Evolutionary conservation across 164 flowering plant genomes (phyloP), one percentile per base, ranked within the genome.

Genomic region (Protea cynaroides): DNA sequence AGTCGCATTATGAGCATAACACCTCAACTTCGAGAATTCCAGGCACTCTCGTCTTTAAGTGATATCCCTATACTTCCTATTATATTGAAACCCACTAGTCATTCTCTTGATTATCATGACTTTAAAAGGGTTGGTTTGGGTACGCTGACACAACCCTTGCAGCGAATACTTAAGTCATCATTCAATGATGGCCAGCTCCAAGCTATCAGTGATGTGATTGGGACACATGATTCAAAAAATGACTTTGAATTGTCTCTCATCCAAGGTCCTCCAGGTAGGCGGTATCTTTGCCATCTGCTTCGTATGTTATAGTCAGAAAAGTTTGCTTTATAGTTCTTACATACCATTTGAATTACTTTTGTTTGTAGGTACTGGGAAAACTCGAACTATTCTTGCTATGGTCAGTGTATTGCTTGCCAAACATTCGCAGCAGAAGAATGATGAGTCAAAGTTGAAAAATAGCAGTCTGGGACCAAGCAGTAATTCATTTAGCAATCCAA

Each of bases 241-340:
- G 77, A 78, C 22, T 76, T 76, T 75, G 85, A 82, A 24, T 69
- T 90, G 67, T 87, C 96, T 36, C 97, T 93, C 65, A 78, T 93
- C 65, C 99, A 95, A 83, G 99, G 99, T 66, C 99, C 99, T 61
- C 99, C 99, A 83, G 99, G 99, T 92, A 63, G 58, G 13, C 47
- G 13, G 36, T 55, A 36, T 47, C 50, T 52, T 44, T 46, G 18
- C 25, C 3, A 14, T 44, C 54, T 56, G 34, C 4, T 29, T 7
- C 7, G 23, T 25, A 46, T 64, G 46, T 64, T 40, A 19, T 17
- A 6, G 12, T 51, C 52, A 22, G 37, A 37, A 15, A n/a, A 24
- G 24, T 21, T 8, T 24, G 10, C 21, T 37, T 25, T 55, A 11
- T 43, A 29, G 23, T 13, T 8, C 4, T 29, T 22, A 50, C 38